Conservation (phyloP, 371 early-diverging fungal genomes). For the Umbelopsis sp. region DNA sequence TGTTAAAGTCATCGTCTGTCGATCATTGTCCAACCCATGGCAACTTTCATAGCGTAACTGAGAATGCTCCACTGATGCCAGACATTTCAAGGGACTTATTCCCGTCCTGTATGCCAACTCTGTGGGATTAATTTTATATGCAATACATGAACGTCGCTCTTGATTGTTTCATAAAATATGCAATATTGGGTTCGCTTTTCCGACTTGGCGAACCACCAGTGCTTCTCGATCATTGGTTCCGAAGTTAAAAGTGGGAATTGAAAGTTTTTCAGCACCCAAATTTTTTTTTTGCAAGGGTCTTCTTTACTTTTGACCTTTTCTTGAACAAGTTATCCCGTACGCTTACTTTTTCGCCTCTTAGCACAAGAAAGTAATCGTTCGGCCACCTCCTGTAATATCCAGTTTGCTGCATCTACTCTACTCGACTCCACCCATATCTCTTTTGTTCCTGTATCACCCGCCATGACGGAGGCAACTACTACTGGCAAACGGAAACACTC, state of each 20-base stretch:
- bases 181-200: neutral
- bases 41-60: too few relatives aligned
- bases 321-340: neutral
- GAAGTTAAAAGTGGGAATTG: slow-evolving; percentile 10
- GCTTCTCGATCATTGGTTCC: slow-evolving; percentile 7
- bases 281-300: slow-evolving; percentile 18
- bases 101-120: too few relatives aligned
- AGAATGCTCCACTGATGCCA: neutral
- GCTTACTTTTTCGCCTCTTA: slow-evolving; percentile 4
- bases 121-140: too few relatives aligned
- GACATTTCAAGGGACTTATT: neutral
- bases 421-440: slow-evolving; percentile 11
- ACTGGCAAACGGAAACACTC: slow-evolving; percentile 18
- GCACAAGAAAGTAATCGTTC: slow-evolving; percentile 7
- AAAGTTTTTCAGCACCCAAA: slow-evolving; percentile 10
- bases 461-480: slow-evolving; percentile 13
- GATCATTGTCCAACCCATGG: too few relatives aligned
- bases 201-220: neutral
- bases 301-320: neutral
- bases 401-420: slow-evolving; percentile 16
- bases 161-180: neutral
- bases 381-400: neutral
- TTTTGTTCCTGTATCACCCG: slow-evolving; percentile 12
- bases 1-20: too few relatives aligned
- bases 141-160: too few relatives aligned